phyloP scores from a whole-genome alignment of 2,329 filamentous ascomycete species.

The Colletotrichum sp. region DNA sequence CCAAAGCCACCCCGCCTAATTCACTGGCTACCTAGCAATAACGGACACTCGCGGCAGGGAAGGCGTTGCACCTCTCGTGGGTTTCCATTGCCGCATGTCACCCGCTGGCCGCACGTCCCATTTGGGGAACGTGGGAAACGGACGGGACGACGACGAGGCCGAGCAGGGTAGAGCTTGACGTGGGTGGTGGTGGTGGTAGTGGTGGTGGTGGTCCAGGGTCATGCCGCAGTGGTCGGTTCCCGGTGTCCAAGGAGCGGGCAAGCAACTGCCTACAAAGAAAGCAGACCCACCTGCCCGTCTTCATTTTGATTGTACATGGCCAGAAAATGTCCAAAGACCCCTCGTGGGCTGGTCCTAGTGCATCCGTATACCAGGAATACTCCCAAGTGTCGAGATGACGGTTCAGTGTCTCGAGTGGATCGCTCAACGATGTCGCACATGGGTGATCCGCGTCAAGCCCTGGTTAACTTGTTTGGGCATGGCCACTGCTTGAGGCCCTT shows the following conservation, averaged over 20 bases:
- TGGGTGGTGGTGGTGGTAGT: not conserved
- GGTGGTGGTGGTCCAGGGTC: not conserved
- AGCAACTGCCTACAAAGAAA: not conserved
- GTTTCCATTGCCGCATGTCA: slow-evolving; percentile 11
- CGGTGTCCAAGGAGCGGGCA: not conserved
- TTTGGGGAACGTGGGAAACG: slow-evolving; percentile 8
- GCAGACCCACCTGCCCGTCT: not conserved
- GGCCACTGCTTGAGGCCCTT: not conserved
- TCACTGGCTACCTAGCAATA: not conserved
- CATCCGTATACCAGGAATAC: not conserved
- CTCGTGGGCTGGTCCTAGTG: slow-evolving; percentile 5
- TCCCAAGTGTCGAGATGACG: slow-evolving; percentile 14
- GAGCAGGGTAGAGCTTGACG: slow-evolving; percentile 7
- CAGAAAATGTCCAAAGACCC: not conserved
- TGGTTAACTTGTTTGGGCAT: slow-evolving; percentile 15
- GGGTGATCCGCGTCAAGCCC: slow-evolving; percentile 12
- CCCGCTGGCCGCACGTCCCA: not conserved
- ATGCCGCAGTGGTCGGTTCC: not conserved
- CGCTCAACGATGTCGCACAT: slow-evolving; percentile 21
- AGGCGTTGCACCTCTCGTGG: slow-evolving; percentile 10
- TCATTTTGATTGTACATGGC: not conserved
- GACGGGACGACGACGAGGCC: not conserved
- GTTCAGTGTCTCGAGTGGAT: slow-evolving; percentile 3
- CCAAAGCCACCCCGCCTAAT: slow-evolving; percentile 1
- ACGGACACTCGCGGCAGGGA: not conserved